Conservation (phyloP, 2,329 filamentous ascomycete species). For the Cryphonectria japonica region DNA sequence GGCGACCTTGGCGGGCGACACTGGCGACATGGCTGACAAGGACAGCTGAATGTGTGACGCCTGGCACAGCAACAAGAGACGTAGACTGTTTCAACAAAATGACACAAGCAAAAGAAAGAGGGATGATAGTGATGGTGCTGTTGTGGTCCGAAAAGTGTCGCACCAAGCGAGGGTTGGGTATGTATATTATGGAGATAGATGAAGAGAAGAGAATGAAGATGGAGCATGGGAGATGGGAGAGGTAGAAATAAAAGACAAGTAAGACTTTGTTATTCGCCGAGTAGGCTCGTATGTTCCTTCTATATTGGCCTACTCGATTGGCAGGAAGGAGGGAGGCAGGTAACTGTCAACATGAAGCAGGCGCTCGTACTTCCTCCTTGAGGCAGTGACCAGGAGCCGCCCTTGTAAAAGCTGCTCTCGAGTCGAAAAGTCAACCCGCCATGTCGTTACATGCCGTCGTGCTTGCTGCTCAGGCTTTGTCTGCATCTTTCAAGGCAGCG, state of each 20-base stretch:
- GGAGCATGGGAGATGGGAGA: neutral
- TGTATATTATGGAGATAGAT: slow-evolving; percentile 3
- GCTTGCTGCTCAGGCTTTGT: neutral
- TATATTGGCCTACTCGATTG: neutral
- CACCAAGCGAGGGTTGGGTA: slow-evolving; percentile 19
- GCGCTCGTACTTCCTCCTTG: neutral
- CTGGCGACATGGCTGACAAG: slow-evolving; percentile 21
- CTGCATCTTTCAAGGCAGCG: neutral
- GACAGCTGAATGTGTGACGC: neutral
- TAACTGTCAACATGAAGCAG: neutral
- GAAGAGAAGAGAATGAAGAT: slow-evolving; percentile 13
- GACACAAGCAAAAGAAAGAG: slow-evolving; percentile 18
- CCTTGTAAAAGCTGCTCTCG: neutral
- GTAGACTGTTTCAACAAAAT: neutral
- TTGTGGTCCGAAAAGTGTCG: slow-evolving; percentile 12
- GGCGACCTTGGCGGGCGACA: slow-evolving; percentile 5
- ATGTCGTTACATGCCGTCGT: neutral
- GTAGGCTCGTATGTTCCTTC: slow-evolving; percentile 11
- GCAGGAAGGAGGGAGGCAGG: neutral
- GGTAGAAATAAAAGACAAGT: neutral
- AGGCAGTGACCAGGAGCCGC: neutral
- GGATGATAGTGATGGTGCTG: slow-evolving; percentile 14
- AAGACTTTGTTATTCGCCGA: slow-evolving; percentile 6
- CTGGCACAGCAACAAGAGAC: neutral
- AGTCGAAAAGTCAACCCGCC: neutral